Evolutionary conservation across 768 basidiomycete species (phyloP).

Genomic region (Dentipellis sp.): DNA sequence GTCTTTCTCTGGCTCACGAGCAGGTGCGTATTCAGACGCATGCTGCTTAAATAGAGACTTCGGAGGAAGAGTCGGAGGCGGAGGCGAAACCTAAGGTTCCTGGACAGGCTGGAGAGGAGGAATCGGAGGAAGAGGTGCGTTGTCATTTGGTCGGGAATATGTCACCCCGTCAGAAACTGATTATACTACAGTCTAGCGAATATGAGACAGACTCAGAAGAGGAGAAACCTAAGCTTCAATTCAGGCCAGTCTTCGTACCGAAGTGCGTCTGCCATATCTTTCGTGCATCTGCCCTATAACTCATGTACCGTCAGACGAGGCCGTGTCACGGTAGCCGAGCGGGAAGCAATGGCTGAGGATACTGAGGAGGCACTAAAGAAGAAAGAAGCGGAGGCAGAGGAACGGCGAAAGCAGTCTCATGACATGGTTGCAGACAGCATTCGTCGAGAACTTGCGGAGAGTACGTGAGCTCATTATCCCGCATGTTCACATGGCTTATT

Average conservation of each 20-base stretch:
- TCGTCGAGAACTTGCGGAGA: slow-evolving; percentile 81
- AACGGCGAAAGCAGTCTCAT: slow-evolving; percentile 82
- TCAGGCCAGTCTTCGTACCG: slow-evolving; percentile 90
- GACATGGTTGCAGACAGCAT: slow-evolving; percentile 94
- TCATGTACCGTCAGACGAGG: slow-evolving; percentile 43
- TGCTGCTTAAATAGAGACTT: slow-evolving; percentile 4
- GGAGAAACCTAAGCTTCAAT: slow-evolving; percentile 62
- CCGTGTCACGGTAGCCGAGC: slow-evolving; percentile 64
- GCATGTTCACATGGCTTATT: background rate
- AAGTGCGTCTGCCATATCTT: slow-evolving; percentile 50
- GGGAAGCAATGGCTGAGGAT: slow-evolving; percentile 57
- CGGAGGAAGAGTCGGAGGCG: slow-evolving; percentile 24
- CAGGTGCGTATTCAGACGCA: slow-evolving; percentile 1
- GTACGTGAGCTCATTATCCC: slow-evolving; percentile 37
- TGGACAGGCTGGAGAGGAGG: slow-evolving; percentile 24
- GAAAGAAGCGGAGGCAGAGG: slow-evolving; percentile 70
- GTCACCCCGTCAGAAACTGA: slow-evolving; percentile 5
- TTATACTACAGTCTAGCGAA: slow-evolving; percentile 62
- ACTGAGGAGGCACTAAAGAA: slow-evolving; percentile 64
- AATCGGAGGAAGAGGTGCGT: slow-evolving; percentile 39
- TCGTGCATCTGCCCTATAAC: background rate
- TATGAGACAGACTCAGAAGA: slow-evolving; percentile 76
- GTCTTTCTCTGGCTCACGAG: slow-evolving; percentile 10
- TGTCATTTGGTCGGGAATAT: background rate
- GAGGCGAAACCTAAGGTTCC: slow-evolving; percentile 43